These are phyloP conservation scores for Dipteronia dyeriana DNA, from an alignment of 345 rosid species.

Conservation along the genomic window DNA sequence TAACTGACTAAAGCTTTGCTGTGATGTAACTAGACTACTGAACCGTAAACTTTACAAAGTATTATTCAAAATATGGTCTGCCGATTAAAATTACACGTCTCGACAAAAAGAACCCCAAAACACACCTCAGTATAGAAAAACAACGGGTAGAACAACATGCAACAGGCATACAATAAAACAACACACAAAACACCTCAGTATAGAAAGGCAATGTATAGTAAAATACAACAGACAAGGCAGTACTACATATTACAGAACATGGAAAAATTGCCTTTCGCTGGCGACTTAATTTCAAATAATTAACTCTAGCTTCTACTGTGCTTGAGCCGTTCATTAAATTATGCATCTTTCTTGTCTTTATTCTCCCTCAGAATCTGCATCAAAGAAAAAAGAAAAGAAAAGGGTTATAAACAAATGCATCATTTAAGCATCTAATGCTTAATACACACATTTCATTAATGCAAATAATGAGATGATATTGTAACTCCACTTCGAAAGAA, in stretches of 20 bases:
- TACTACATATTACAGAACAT: neutral
- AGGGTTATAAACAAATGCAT: neutral
- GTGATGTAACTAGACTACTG: neutral
- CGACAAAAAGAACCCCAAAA: neutral
- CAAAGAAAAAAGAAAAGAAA: no score
- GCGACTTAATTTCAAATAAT: neutral
- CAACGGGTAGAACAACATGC: neutral
- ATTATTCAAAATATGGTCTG: conserved; percentile 4
- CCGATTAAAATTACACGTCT: no score
- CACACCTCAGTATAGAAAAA: neutral
- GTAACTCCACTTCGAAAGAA: neutral
- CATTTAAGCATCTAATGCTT: neutral
- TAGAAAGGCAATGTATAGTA: neutral
- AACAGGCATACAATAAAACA: neutral
- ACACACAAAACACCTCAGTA: neutral
- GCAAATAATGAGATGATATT: neutral
- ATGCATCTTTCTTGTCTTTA: conserved; percentile 92
- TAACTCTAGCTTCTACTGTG: conserved; percentile 62
- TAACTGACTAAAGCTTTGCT: neutral
- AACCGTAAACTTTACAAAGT: neutral
- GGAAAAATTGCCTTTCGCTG: neutral
- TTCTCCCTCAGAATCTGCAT: conserved; percentile 88
- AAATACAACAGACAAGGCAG: neutral
- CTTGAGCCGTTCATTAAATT: conserved; percentile 92
- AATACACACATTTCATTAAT: no score